Base-by-base conservation (phyloP, 495 filamentous ascomycete genomes). In the Ramalina peruviana region DNA sequence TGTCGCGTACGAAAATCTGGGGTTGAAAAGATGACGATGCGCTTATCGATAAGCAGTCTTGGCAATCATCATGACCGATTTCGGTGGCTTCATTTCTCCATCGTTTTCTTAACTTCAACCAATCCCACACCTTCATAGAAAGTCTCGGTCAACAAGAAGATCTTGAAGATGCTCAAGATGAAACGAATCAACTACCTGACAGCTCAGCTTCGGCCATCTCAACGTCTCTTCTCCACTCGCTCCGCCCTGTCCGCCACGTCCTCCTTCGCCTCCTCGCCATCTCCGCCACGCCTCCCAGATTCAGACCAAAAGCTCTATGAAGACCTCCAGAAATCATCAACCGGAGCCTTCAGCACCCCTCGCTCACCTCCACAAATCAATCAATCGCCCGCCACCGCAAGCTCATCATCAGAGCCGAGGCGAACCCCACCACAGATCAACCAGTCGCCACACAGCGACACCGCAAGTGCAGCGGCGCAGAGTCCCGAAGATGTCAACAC, bases 241-340 rank as follows among this genome's bases (percentile, higher is more conserved):
- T 51, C 60, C 19, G 40, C 43, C 33, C 57, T 60, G 52, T 61
- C 61, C 60, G 58, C 54, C 41, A 36, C 58, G 48, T 54, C 72
- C 27, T 53, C 63, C 40, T 72, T 66, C 51, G 49, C 46, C 4
- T 62, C 67, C 11, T 67, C 71, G 9, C 88, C 90, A 16, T 68
- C 89, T 5, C 90, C 90, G 7, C 88, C 85, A 0, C 82, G 84
- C 13, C 83, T 96, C 4, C 84, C 90, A 4, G 79, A 86, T 53
- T 80, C 84, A 65, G 83, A 95, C 58, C 90, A 97, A 70, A 85
- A 87, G 62, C 81, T 94, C 46, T 96, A 93, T 64, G 90, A 97
- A 65, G 73, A 80, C 2, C 82, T 97, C 7, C 90, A 95, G 54
- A 64, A 65, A 25, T 63, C 75, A 43, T 85, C 82, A 0, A 83